phyloP scores from a whole-genome alignment of 2,329 filamentous ascomycete genomes.

The Aspergillus sp. region DNA sequence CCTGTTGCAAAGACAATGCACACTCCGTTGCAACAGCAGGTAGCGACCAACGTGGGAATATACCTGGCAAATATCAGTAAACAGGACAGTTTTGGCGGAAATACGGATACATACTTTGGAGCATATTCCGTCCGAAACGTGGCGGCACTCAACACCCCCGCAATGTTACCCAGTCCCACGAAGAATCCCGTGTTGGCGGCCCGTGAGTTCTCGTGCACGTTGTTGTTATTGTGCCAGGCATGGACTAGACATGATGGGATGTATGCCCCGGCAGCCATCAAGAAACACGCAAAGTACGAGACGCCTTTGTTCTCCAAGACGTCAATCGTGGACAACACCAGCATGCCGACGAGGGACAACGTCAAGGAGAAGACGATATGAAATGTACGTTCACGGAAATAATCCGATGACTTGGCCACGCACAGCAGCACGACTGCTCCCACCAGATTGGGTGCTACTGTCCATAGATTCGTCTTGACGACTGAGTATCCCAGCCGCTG shows the following conservation, averaged over 20 bases:
- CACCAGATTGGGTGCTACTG: conserved; percentile 49
- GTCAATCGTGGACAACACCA: conserved; percentile 47
- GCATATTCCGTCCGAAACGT: conserved; percentile 51
- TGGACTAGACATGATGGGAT: conserved; percentile 50
- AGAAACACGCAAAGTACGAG: conserved; percentile 53
- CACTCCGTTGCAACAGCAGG: conserved; percentile 42
- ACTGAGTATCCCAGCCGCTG: conserved; percentile 44
- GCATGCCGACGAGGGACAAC: conserved; percentile 44
- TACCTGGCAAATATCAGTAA: conserved; percentile 28
- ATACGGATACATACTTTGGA: conserved; percentile 31
- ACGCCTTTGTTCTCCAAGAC: conserved; percentile 42
- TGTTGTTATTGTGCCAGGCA: conserved; percentile 55
- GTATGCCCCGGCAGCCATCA: conserved; percentile 46
- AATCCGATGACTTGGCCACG: conserved; percentile 47
- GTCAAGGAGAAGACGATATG: conserved; percentile 44
- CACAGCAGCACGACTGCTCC: conserved; percentile 48
- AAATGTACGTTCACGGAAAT: conserved; percentile 46
- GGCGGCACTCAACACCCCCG: conserved; percentile 44
- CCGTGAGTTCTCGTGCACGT: conserved; percentile 49
- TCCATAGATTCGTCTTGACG: conserved; percentile 50
- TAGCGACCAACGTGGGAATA: conserved; percentile 48
- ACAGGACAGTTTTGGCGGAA: neutral
- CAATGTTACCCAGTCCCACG: conserved; percentile 51
- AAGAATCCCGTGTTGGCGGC: conserved; percentile 50
- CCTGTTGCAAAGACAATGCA: conserved; percentile 41